Evolutionary conservation across 1,139 yeast species (phyloP).

Genomic region (Pichia sp.): DNA sequence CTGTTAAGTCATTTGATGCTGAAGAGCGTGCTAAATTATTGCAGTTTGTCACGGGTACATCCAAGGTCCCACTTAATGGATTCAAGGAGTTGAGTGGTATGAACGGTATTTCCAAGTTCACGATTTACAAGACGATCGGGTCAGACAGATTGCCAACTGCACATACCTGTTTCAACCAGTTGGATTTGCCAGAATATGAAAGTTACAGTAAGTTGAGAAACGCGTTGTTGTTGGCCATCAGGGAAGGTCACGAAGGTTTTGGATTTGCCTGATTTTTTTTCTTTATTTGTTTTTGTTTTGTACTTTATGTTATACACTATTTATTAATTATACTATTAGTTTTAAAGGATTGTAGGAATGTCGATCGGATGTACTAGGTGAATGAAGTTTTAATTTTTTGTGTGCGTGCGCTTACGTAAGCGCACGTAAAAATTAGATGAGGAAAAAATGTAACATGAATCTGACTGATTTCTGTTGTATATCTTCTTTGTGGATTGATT

Average conservation of each 20-base stretch:
- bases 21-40: slow-evolving; percentile 93
- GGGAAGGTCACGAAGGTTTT: slow-evolving; percentile 97
- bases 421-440: too few species aligned
- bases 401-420: too few species aligned
- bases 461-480: too few species aligned
- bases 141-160: slow-evolving; percentile 90
- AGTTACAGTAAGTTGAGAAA: slow-evolving; percentile 83
- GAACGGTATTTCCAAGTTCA: slow-evolving; percentile 82
- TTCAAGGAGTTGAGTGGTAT: slow-evolving; percentile 90
- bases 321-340: too few species aligned
- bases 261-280: slow-evolving; percentile 58
- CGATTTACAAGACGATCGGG: slow-evolving; percentile 86
- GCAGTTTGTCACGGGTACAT: slow-evolving; percentile 97
- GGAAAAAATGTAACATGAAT: too few species aligned
- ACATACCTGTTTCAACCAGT: slow-evolving; percentile 95
- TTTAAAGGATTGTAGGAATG: too few species aligned
- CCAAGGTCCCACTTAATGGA: slow-evolving; percentile 94
- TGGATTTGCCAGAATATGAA: slow-evolving; percentile 92
- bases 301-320: too few species aligned
- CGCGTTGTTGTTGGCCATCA: slow-evolving; percentile 77
- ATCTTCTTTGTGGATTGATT: too few species aligned
- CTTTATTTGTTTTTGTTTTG: neutral
- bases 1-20: slow-evolving; percentile 89
- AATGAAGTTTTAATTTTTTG: too few species aligned
- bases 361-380: too few species aligned